Conservation (phyloP, 805 yeast genomes). For the Candida michaelii region DNA sequence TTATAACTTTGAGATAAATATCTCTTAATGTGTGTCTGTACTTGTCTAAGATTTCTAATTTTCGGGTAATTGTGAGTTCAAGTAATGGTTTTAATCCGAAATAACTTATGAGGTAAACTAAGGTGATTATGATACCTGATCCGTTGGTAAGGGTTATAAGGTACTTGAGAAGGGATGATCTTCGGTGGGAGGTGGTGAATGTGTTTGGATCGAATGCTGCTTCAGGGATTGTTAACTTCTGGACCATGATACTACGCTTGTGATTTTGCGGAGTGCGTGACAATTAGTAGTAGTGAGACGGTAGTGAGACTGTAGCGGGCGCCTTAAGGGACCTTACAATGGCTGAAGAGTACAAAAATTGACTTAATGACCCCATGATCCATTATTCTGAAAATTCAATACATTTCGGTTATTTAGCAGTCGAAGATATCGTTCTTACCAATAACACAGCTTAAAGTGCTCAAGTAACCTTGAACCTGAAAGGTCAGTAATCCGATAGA, state of each 20-base stretch:
- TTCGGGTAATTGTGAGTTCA: conserved; percentile 26
- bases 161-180: conserved; percentile 25
- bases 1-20: conserved; percentile 31
- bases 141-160: conserved; percentile 33
- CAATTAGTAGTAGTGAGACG: too few species aligned
- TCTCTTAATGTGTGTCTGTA: conserved; percentile 35
- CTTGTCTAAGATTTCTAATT: conserved; percentile 35
- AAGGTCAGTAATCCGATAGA: too few species aligned
- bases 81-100: conserved; percentile 36
- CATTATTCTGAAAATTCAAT: too few species aligned
- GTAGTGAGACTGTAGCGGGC: too few species aligned
- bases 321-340: too few species aligned
- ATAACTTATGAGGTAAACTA: conserved; percentile 32
- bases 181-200: conserved; percentile 19
- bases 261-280: neutral
- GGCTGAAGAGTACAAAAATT: neutral
- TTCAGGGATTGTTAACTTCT: conserved; percentile 41
- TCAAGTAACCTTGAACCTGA: too few species aligned
- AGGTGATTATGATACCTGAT: conserved; percentile 29
- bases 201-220: conserved; percentile 35
- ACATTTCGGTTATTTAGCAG: too few species aligned
- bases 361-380: neutral
- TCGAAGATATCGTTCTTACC: too few species aligned
- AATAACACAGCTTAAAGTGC: too few species aligned
- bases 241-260: conserved; percentile 17